Evolutionary conservation across 2,329 filamentous ascomycete genomes (phyloP).

Genomic region (Tolypocladium endophyticum): DNA sequence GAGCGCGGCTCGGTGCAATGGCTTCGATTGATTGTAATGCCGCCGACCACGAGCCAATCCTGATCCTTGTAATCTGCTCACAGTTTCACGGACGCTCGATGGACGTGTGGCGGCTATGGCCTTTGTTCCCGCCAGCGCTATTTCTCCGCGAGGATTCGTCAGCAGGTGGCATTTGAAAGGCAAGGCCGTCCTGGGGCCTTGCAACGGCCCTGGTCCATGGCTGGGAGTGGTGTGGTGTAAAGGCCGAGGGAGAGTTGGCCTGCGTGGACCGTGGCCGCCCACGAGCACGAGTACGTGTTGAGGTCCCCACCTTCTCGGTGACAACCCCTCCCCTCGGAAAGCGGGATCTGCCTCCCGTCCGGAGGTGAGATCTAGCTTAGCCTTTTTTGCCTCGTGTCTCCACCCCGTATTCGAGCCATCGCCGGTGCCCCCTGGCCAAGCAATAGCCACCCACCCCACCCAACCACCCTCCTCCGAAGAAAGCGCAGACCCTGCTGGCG

Average conservation of each 20-base stretch:
- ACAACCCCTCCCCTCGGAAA: too few relatives aligned
- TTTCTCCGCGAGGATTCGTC: not conserved
- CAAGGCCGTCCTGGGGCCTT: not conserved
- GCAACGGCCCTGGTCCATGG: not conserved
- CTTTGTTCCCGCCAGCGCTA: not conserved
- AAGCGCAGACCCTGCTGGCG: too few relatives aligned
- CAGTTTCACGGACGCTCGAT: not conserved
- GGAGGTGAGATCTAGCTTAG: not conserved
- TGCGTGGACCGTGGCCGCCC: too few relatives aligned
- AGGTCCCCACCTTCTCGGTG: too few relatives aligned
- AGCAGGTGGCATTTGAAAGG: not conserved
- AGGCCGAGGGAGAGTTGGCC: too few relatives aligned
- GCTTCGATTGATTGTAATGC: not conserved
- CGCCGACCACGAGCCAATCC: not conserved
- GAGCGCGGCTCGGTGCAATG: not conserved
- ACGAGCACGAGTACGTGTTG: not conserved
- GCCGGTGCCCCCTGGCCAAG: too few relatives aligned
- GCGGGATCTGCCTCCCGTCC: not conserved
- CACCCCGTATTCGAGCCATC: too few relatives aligned
- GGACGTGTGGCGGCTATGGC: not conserved
- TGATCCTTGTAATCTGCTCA: not conserved
- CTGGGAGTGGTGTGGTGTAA: not conserved
- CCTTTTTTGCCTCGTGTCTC: too few relatives aligned
- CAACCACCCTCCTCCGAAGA: too few relatives aligned
- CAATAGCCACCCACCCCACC: too few relatives aligned